These are phyloP conservation scores for Botrytis paeoniae DNA, from an alignment of 2,329 filamentous ascomycete genomes.

Conservation along the genomic window DNA sequence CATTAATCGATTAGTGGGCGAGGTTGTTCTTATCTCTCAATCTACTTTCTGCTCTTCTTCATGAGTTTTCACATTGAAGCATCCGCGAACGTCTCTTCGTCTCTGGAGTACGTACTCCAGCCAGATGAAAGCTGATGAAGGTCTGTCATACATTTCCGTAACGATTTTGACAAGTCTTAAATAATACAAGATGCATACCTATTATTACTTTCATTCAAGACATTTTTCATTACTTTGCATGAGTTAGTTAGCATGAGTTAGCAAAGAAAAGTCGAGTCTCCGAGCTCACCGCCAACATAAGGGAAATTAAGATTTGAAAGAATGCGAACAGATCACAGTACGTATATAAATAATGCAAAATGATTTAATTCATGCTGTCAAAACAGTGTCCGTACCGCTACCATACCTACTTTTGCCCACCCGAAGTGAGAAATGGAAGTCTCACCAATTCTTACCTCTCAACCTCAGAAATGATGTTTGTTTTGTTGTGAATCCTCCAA, in stretches of 20 bases:
- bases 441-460: background rate
- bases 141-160: background rate
- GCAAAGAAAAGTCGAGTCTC: constrained; percentile 9
- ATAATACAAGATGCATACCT: background rate
- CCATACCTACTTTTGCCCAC: background rate
- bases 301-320: constrained; percentile 9
- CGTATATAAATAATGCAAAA: constrained; percentile 10
- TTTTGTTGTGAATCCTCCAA: constrained; percentile 14
- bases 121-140: background rate
- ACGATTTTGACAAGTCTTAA: background rate
- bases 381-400: background rate
- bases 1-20: background rate
- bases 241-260: constrained; percentile 11
- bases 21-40: background rate
- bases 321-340: background rate
- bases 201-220: background rate
- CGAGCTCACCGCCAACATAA: constrained; percentile 15
- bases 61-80: background rate
- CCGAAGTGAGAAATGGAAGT: background rate
- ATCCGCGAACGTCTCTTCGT: background rate
- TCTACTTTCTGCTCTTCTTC: background rate
- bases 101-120: background rate
- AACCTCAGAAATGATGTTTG: constrained; percentile 11
- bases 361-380: background rate
- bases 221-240: constrained; percentile 15